These are phyloP conservation scores for Populus ilicifolia DNA, from an alignment of 345 rosid species.

Conservation along the genomic window DNA sequence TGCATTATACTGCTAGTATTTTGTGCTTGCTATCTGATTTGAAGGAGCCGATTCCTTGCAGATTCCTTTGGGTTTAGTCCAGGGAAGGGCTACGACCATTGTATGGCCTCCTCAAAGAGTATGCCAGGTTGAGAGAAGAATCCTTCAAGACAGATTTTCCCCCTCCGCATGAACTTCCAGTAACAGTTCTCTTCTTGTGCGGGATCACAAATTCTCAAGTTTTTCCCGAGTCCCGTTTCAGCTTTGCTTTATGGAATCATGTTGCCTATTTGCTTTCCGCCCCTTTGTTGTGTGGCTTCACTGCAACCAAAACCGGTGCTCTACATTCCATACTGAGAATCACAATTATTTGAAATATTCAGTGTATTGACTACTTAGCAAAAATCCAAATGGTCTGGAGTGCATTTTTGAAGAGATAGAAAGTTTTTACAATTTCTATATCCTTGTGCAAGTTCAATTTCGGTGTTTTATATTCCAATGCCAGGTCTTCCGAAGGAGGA, in stretches of 20 bases:
- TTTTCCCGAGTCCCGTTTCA: background rate
- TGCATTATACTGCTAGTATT: background rate
- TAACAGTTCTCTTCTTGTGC: background rate
- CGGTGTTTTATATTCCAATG: no score
- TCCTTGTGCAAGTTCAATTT: no score
- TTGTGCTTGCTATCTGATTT: background rate
- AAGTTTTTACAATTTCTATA: no score
- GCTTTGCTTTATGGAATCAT: background rate
- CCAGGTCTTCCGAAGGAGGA: no score
- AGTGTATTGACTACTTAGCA: no score
- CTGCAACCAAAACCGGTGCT: background rate
- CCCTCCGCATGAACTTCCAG: slow-evolving; percentile 4
- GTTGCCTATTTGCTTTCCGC: background rate
- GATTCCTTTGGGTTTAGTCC: slow-evolving; percentile 78
- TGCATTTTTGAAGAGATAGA: no score
- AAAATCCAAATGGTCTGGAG: no score
- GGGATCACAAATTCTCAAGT: background rate
- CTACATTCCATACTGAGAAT: background rate
- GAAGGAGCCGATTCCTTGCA: slow-evolving; percentile 26
- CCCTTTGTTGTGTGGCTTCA: background rate
- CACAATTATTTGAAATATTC: no score
- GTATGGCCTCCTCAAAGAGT: slow-evolving; percentile 83
- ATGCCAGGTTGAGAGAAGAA: slow-evolving; percentile 36
- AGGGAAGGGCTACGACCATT: slow-evolving; percentile 62
- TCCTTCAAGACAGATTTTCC: slow-evolving; percentile 6